Conservation (phyloP, 2,329 filamentous ascomycete genomes). For the Colletotrichum eleusines region DNA sequence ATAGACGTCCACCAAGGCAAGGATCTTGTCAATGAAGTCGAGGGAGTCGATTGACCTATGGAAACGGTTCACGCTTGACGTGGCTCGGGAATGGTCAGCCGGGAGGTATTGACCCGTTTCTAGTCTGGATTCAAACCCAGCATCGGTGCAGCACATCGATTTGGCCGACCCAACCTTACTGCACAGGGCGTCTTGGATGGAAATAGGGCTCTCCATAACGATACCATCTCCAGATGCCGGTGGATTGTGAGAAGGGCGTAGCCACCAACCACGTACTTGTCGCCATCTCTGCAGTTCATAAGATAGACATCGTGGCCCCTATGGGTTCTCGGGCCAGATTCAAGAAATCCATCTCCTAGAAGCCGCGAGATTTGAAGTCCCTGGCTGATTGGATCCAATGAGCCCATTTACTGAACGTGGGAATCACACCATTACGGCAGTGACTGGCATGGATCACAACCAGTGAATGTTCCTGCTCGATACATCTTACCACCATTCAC, state of each 20-base stretch:
- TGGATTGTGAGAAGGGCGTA: no score
- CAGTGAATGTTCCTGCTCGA: neutral
- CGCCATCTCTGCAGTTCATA: neutral
- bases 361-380: no score
- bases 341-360: neutral
- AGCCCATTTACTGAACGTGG: neutral
- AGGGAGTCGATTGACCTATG: neutral
- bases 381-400: no score
- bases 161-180: neutral
- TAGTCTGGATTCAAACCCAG: neutral
- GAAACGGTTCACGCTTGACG: neutral
- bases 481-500: neutral
- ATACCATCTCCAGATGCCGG: no score
- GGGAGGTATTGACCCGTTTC: neutral
- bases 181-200: neutral
- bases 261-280: neutral
- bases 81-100: neutral
- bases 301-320: neutral
- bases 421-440: neutral
- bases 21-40: neutral
- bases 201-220: neutral
- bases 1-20: neutral
- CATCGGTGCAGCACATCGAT: neutral
- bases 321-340: neutral
- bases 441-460: neutral